Conservation (phyloP, 257 asterid genomes). For the Scutellaria barbata region DNA sequence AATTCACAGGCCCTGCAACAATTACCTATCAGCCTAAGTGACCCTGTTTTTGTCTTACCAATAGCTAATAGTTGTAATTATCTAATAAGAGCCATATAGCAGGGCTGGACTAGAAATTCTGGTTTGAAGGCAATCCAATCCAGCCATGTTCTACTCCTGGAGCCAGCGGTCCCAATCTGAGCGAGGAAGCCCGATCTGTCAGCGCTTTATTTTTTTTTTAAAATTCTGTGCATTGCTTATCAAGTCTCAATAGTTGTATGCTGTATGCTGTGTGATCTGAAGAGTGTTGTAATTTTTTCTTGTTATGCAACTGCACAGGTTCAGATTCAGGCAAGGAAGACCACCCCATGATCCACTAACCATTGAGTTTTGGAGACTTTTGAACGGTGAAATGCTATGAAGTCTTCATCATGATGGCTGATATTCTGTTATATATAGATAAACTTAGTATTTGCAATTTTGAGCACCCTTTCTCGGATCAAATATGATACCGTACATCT, state of each 20-base stretch:
- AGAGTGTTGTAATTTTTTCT: slow-evolving; percentile 2
- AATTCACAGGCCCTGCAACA: too few relatives aligned
- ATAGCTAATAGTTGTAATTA: too few relatives aligned
- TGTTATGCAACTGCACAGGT: slow-evolving; percentile 32
- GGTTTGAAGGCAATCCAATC: too few relatives aligned
- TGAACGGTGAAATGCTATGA: slow-evolving; percentile 41
- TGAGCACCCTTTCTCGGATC: slow-evolving; percentile 52
- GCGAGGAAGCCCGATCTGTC: not conserved
- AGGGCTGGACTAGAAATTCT: too few relatives aligned
- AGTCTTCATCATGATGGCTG: slow-evolving; percentile 41
- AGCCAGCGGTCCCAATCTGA: not conserved
- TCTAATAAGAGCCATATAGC: too few relatives aligned
- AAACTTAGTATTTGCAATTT: slow-evolving; percentile 50
- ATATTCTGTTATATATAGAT: slow-evolving; percentile 39
- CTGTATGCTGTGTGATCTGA: not conserved
- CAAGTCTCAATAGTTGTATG: not conserved
- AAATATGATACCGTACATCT: slow-evolving; percentile 36
- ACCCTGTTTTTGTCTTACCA: too few relatives aligned
- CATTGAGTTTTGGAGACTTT: slow-evolving; percentile 48
- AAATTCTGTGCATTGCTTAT: not conserved
- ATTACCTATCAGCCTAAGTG: too few relatives aligned
- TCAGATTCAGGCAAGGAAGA: slow-evolving; percentile 8
- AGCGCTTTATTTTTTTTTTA: not conserved
- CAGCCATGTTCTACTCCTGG: too few relatives aligned
- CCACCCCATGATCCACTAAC: slow-evolving; percentile 23